phyloP scores from a whole-genome alignment of 1,284 basidiomycete species.

The Hemileccinum hortonii region DNA sequence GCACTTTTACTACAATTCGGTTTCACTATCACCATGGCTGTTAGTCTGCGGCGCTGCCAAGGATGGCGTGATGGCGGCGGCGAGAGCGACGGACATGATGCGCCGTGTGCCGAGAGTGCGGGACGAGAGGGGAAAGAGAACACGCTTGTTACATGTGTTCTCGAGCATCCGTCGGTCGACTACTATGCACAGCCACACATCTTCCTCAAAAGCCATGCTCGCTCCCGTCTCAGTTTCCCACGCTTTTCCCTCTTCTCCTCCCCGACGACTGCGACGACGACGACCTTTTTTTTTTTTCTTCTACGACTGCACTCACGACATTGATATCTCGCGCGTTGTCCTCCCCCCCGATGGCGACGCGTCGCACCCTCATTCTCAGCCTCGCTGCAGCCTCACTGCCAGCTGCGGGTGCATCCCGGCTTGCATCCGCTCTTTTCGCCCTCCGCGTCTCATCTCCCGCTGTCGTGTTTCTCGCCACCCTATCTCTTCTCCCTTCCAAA shows the following conservation, averaged over 20 bases:
- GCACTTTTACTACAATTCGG: no score
- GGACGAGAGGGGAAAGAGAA: no score
- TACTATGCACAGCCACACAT: constrained; percentile 25
- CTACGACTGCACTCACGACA: constrained; percentile 16
- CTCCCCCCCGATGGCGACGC: constrained; percentile 24
- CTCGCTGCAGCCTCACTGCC: constrained; percentile 28
- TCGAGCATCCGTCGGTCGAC: no score
- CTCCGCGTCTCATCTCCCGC: constrained; percentile 64
- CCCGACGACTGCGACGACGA: constrained; percentile 19
- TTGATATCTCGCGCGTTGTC: constrained; percentile 1
- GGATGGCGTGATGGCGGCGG: no score
- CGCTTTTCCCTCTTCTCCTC: constrained; percentile 23
- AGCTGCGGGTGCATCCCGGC: constrained; percentile 27
- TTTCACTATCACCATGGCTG: no score
- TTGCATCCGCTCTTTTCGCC: constrained; percentile 47
- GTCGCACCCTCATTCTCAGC: constrained; percentile 21
- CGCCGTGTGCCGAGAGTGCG: no score
- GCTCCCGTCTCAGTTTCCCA: constrained; percentile 26
- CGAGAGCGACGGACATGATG: no score
- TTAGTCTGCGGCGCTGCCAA: no score
- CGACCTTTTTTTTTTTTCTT: no score
- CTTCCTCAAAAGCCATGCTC: constrained; percentile 32
- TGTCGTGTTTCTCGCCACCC: constrained; percentile 55
- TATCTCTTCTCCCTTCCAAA: constrained; percentile 57
- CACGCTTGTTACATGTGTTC: no score